phyloP scores from a whole-genome alignment of 352 stramenopile genomes.

The Albugo candida region DNA sequence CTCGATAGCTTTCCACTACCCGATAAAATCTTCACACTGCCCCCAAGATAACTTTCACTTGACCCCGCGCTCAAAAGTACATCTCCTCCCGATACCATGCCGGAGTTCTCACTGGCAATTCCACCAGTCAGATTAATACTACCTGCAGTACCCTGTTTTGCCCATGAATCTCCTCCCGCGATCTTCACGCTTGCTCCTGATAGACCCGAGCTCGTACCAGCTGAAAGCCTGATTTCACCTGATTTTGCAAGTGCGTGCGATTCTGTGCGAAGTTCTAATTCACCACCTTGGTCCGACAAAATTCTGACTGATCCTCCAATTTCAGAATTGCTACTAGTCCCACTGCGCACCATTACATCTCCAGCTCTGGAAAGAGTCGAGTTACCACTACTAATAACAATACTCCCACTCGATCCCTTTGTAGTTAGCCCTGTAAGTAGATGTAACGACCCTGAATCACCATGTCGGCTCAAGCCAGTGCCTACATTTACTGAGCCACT shows the following conservation, averaged over 20 bases:
- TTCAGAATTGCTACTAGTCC: background rate
- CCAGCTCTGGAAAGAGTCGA: conserved; percentile 6
- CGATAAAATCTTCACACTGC: conserved; percentile 4
- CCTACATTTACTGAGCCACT: too few species aligned
- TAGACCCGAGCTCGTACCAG: background rate
- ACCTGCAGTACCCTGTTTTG: conserved; percentile 7
- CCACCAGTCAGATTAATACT: conserved; percentile 13
- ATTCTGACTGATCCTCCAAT: conserved; percentile 1
- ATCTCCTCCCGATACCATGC: conserved; percentile 11
- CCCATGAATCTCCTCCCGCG: too few species aligned
- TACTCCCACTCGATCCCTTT: conserved; percentile 6
- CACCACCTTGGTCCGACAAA: background rate
- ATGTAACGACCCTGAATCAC: background rate
- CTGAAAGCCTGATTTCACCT: background rate
- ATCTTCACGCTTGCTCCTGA: background rate
- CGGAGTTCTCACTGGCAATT: conserved; percentile 24
- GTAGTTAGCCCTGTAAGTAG: background rate
- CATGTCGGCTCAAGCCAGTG: too few species aligned
- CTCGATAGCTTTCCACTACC: conserved; percentile 6
- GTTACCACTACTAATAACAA: conserved; percentile 9
- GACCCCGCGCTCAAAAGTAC: background rate
- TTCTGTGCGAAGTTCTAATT: background rate
- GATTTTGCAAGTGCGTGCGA: background rate
- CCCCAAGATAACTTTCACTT: conserved; percentile 6
- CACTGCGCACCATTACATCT: conserved; percentile 3